Percentiles rank a stretch among this genome's conserved stretches.
phyloP scores from a whole-genome alignment of 1,284 basidiomycete species.

The Leccinum pachyderme region DNA sequence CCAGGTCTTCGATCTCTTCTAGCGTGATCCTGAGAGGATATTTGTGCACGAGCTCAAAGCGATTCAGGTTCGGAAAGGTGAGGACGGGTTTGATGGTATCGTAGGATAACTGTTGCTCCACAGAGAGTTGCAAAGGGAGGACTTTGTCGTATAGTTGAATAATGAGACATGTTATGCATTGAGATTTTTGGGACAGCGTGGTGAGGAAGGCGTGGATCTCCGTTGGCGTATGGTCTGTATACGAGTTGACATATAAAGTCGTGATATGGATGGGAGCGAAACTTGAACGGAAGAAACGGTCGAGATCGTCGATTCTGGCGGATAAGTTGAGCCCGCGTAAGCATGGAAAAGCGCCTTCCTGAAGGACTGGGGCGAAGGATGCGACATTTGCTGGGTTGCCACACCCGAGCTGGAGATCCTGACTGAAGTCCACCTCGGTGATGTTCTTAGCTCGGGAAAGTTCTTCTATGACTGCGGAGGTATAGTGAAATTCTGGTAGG shows the following conservation, averaged over 20 bases:
- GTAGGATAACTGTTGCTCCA: conserved; percentile 40
- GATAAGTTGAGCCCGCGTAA: conserved; percentile 53
- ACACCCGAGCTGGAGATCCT: conserved; percentile 39
- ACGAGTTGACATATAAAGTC: conserved; percentile 50
- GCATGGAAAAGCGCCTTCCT: conserved; percentile 51
- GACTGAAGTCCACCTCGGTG: conserved; percentile 49
- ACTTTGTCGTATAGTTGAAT: conserved; percentile 35
- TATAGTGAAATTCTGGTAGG: conserved; percentile 51
- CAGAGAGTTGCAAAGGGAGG: conserved; percentile 12
- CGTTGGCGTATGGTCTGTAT: conserved; percentile 40
- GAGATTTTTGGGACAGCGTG: conserved; percentile 46
- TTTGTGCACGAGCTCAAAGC: conserved; percentile 53
- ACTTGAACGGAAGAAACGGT: conserved; percentile 43
- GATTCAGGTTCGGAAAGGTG: conserved; percentile 41
- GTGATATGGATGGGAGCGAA: conserved; percentile 50
- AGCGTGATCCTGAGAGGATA: conserved; percentile 47
- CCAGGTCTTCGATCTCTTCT: conserved; percentile 49
- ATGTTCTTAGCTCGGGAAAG: conserved; percentile 48
- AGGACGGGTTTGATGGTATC: conserved; percentile 51
- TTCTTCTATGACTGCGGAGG: conserved; percentile 43
- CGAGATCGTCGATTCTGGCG: conserved; percentile 42
- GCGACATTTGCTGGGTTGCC: conserved; percentile 44
- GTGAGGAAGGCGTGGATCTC: conserved; percentile 44
- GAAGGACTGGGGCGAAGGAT: conserved; percentile 42
- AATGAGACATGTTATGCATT: conserved; percentile 42